Percentiles rank a stretch among this genome's conserved stretches.
Evolutionary conservation across 108 stramenopile species (phyloP).

Genomic region (Cyclotella baltica): DNA sequence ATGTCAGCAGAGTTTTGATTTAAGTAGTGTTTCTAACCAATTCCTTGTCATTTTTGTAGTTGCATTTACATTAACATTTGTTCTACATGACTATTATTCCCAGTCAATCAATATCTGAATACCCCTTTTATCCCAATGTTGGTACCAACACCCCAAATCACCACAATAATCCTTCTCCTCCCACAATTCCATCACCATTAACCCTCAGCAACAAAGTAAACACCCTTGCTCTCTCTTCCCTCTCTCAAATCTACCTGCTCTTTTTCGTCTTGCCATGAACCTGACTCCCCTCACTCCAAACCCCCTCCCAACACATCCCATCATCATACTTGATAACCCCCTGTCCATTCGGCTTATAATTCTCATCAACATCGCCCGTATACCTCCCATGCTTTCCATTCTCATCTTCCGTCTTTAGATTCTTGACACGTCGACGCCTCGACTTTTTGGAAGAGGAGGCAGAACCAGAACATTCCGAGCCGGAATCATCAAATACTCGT

Average conservation of each 20-base stretch:
- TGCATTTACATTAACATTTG: no score
- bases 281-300: slow-evolving; percentile 44
- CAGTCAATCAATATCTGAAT: no score
- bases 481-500: slow-evolving; percentile 16
- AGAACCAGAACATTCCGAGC: slow-evolving; percentile 14
- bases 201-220: no score
- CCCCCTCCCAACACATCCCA: slow-evolving; percentile 38
- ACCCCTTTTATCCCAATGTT: no score
- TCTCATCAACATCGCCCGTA: slow-evolving; percentile 43
- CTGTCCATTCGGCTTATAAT: slow-evolving; percentile 40
- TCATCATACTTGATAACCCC: slow-evolving; percentile 50
- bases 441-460: slow-evolving; percentile 31
- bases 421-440: slow-evolving; percentile 39
- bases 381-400: slow-evolving; percentile 46
- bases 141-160: no score
- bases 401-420: slow-evolving; percentile 50
- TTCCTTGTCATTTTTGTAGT: no score
- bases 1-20: no score
- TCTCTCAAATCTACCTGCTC: slow-evolving; percentile 6
- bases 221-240: neutral
- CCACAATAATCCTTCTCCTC: no score
- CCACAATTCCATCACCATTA: no score
- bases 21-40: no score
- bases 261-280: slow-evolving; percentile 44
- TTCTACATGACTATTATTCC: no score